Evolutionary conservation across 2,329 filamentous ascomycete species (phyloP).

Genomic region (Rosellinia necatrix): DNA sequence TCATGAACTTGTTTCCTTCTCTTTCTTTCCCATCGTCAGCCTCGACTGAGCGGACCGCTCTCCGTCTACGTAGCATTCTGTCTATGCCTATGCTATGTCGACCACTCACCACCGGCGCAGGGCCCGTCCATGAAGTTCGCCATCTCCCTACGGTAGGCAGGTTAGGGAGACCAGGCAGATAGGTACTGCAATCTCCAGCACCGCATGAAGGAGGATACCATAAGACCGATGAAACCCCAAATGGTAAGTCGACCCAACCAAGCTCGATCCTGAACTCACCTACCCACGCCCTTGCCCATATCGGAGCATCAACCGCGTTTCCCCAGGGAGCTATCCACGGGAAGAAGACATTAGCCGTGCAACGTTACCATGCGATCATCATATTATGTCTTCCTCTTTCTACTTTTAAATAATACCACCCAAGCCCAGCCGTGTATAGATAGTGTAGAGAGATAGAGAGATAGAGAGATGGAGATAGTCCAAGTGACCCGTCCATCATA

Average conservation of each 20-base stretch:
- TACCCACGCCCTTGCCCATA: constrained; percentile 2
- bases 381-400: background rate
- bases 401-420: background rate
- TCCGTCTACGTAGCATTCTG: background rate
- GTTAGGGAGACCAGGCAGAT: no score
- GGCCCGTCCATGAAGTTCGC: background rate
- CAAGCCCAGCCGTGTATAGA: background rate
- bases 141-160: constrained; percentile 5
- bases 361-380: constrained; percentile 19
- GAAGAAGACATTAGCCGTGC: constrained; percentile 10
- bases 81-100: background rate
- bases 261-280: constrained; percentile 2
- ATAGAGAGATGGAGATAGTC: background rate
- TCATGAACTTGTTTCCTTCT: background rate
- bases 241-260: constrained; percentile 10
- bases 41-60: background rate
- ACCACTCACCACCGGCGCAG: background rate
- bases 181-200: constrained; percentile 6
- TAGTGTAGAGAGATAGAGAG: no score
- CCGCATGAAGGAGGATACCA: constrained; percentile 1
- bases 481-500: no score
- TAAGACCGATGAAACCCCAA: constrained; percentile 18
- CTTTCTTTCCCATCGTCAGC: constrained; percentile 4
- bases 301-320: constrained; percentile 8
- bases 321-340: background rate